Evolutionary conservation across 495 filamentous ascomycete genomes (phyloP).

Genomic region (Tetracladium setigerum): DNA sequence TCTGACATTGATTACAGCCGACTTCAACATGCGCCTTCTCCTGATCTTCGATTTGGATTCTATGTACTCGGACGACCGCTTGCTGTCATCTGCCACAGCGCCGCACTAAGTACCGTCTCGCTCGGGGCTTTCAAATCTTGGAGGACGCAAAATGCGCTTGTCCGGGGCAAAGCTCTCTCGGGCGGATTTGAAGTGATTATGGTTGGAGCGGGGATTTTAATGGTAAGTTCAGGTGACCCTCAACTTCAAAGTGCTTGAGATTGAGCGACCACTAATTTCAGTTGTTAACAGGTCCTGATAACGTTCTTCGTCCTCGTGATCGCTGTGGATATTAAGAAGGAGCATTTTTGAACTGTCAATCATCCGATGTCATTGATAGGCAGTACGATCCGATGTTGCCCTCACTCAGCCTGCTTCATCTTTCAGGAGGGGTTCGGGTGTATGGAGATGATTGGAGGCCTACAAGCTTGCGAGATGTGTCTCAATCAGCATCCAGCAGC

Average conservation of each 20-base stretch:
- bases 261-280: slow-evolving; percentile 4
- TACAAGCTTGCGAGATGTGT: not conserved
- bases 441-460: slow-evolving; percentile 8
- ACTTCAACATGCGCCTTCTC: slow-evolving; percentile 42
- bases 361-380: slow-evolving; percentile 7
- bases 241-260: not conserved
- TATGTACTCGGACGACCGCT: slow-evolving; percentile 59
- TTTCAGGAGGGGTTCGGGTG: slow-evolving; percentile 15
- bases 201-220: slow-evolving; percentile 39
- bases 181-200: slow-evolving; percentile 63
- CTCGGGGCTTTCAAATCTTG: slow-evolving; percentile 61
- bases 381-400: slow-evolving; percentile 9
- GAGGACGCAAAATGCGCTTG: slow-evolving; percentile 60
- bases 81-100: slow-evolving; percentile 46
- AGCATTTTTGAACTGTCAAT: slow-evolving; percentile 9
- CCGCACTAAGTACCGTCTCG: slow-evolving; percentile 47
- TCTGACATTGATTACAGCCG: slow-evolving; percentile 13
- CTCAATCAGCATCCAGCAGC: slow-evolving; percentile 2
- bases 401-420: slow-evolving; percentile 1
- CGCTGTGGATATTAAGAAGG: slow-evolving; percentile 21
- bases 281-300: slow-evolving; percentile 15
- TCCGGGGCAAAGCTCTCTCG: slow-evolving; percentile 53
- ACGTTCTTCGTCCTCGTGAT: slow-evolving; percentile 23
- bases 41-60: slow-evolving; percentile 44
- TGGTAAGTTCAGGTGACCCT: slow-evolving; percentile 33